phyloP scores from a whole-genome alignment of 2,329 filamentous ascomycete genomes.

The Thielaviopsis populi region DNA sequence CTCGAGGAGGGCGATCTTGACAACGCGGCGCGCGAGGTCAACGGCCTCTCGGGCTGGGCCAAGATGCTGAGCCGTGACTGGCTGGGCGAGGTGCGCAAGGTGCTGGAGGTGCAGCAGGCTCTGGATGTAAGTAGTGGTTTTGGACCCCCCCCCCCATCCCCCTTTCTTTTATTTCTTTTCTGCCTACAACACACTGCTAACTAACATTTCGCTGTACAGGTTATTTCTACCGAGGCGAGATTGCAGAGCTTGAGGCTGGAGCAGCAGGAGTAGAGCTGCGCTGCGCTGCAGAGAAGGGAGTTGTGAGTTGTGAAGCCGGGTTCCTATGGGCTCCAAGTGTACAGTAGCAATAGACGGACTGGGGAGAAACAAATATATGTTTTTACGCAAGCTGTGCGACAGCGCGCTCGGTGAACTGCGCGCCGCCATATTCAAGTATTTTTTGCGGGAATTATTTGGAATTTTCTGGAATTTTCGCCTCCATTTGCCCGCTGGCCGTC shows the following conservation, averaged over 20 bases:
- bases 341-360: conserved; percentile 16
- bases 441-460: no score
- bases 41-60: conserved; percentile 80
- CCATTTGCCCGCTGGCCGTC: neutral
- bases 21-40: conserved; percentile 86
- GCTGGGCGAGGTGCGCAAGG: conserved; percentile 77
- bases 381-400: neutral
- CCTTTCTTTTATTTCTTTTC: neutral
- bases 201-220: conserved; percentile 31
- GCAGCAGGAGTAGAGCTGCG: conserved; percentile 11
- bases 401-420: no score
- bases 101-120: conserved; percentile 89
- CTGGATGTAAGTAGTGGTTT: conserved; percentile 64
- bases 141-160: neutral
- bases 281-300: neutral
- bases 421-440: no score
- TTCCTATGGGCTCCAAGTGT: conserved; percentile 15
- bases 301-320: conserved; percentile 1
- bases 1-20: conserved; percentile 91
- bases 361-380: conserved; percentile 5
- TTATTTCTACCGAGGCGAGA: conserved; percentile 79
- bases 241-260: conserved; percentile 53
- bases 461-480: neutral
- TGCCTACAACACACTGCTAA: conserved; percentile 20
- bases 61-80: conserved; percentile 91